Conservation (phyloP, 2,329 filamentous ascomycete genomes). For the Calonectria hawksworthii region DNA sequence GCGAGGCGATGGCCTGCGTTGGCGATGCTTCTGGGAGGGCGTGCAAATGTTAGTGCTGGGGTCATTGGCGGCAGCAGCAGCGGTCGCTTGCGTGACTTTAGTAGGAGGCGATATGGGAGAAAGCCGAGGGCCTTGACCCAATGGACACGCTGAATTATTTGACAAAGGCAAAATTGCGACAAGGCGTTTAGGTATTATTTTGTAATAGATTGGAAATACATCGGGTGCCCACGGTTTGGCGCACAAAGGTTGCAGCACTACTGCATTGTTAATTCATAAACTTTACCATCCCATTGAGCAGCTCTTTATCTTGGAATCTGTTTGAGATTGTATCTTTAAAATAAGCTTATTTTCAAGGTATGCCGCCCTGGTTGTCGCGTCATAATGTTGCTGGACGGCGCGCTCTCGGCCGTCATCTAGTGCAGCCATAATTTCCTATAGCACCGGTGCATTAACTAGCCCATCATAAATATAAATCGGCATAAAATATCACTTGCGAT, state of each 20-base stretch:
- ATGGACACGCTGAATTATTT: not conserved
- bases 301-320: not conserved
- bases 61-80: constrained; percentile 48
- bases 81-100: constrained; percentile 48
- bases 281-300: not conserved
- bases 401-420: not conserved
- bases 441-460: not conserved
- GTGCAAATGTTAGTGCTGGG: constrained; percentile 53
- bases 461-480: not conserved
- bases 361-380: not conserved
- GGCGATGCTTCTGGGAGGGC: constrained; percentile 47
- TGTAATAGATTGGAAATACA: not conserved
- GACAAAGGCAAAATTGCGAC: not conserved
- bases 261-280: not conserved
- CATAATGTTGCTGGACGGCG: not conserved
- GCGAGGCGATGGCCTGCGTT: constrained; percentile 30
- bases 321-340: not conserved
- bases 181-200: not conserved
- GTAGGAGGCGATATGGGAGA: constrained; percentile 32
- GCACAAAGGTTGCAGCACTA: not conserved
- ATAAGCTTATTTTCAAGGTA: not conserved
- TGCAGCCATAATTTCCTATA: not conserved
- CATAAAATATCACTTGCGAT: not conserved
- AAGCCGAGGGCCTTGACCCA: not conserved
- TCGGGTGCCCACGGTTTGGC: not conserved